phyloP scores from a whole-genome alignment of 2,329 filamentous ascomycete species.

The Fusarium poae region DNA sequence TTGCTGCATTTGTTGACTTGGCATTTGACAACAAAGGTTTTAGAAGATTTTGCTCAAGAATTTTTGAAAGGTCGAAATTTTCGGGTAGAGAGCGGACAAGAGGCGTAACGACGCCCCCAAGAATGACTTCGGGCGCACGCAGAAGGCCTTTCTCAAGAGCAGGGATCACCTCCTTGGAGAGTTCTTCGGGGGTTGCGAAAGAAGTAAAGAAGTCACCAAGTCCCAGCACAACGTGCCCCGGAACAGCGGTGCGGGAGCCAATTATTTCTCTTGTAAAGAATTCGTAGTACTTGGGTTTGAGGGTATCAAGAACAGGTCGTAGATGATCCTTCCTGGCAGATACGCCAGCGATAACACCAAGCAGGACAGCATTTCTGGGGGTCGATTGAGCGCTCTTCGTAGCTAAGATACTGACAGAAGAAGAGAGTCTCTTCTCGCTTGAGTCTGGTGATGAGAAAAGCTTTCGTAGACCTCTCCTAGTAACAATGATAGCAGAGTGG shows the following conservation, averaged over 20 bases:
- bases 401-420: slow-evolving; percentile 75
- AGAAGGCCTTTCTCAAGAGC: slow-evolving; percentile 89
- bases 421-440: slow-evolving; percentile 70
- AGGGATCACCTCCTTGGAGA: slow-evolving; percentile 81
- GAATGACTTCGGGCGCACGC: slow-evolving; percentile 88
- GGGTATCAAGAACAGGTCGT: slow-evolving; percentile 70
- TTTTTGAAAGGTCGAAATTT: slow-evolving; percentile 80
- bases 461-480: slow-evolving; percentile 82
- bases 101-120: slow-evolving; percentile 81
- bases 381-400: slow-evolving; percentile 74
- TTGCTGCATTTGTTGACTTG: slow-evolving; percentile 86
- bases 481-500: slow-evolving; percentile 80
- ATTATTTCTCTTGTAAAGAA: slow-evolving; percentile 91
- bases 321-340: slow-evolving; percentile 77
- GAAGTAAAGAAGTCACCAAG: slow-evolving; percentile 84
- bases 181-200: slow-evolving; percentile 80
- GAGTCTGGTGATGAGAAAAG: slow-evolving; percentile 71
- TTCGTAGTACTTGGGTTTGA: slow-evolving; percentile 79
- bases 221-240: slow-evolving; percentile 77
- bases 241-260: slow-evolving; percentile 79
- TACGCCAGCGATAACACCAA: slow-evolving; percentile 90
- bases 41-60: slow-evolving; percentile 78
- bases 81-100: slow-evolving; percentile 78
- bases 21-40: slow-evolving; percentile 91
- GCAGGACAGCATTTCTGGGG: slow-evolving; percentile 78